Evolutionary conservation across 805 yeast genomes (phyloP), one percentile per base, ranked within the genome.

Genomic region (Cyberlindnera nakhonratchasimensis): DNA sequence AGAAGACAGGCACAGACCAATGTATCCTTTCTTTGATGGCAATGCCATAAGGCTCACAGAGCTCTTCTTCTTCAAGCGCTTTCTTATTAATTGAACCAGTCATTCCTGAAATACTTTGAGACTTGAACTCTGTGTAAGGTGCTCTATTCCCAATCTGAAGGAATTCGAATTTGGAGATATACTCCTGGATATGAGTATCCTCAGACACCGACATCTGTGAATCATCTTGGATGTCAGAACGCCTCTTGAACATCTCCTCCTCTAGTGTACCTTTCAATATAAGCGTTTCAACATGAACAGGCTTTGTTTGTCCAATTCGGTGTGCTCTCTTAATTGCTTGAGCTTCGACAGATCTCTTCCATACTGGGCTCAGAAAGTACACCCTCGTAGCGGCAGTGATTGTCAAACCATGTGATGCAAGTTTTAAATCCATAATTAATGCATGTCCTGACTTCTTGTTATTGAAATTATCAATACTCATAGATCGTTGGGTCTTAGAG

Each of bases 321-420:
- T 82, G 90, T 0, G 88, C 83, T 64, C 90, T 73, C 50, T 83
- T 81, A 36, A 82, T 80, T 1, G 88, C 88, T 53, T 82, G 89
- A 0, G 88, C 88, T 55, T 82, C 89, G 16, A 77, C 66, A 0
- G 84, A 72, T 42, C 78, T 69, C 48, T 72, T 76, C 89, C 88
- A 82, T 2, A 82, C 81, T 1, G 88, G 88, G 50, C 74, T 80
- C n/a, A 82, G 66, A 55, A 82, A 81, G 53, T 79, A 82, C 2
- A 82, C 85, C 40, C 79, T 67, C 0, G 87, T 79, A 4, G 89
- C 89, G 0, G 80, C 70, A 16, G 79, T 74, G 7, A 82, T 79
- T 0, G 85, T 81, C 32, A 82, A 58, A 0, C 89, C 89, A 62
- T 80, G 86, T 0, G 89, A 69, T 0, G 89, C 85, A 38, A 82